Conservation (phyloP, 768 basidiomycete genomes). For the Pholiota molesta region DNA sequence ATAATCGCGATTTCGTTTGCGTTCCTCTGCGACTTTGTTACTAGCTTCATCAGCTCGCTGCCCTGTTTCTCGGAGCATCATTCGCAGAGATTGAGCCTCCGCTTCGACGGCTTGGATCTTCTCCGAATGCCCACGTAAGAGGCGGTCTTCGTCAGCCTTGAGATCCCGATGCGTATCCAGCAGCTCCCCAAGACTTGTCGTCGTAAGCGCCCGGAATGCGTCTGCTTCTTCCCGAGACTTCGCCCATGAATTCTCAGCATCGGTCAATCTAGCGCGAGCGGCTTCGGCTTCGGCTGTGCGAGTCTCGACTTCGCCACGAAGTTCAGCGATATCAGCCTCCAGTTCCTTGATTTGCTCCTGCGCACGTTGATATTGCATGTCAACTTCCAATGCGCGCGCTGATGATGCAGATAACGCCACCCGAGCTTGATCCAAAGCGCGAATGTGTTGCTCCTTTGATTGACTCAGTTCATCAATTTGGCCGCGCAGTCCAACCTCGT, state of each 20-base stretch:
- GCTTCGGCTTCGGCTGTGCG: slow-evolving; percentile 75
- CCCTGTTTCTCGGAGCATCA: slow-evolving; percentile 78
- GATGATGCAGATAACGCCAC: slow-evolving; percentile 76
- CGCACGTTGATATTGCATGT: slow-evolving; percentile 70
- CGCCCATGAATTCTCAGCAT: slow-evolving; percentile 89
- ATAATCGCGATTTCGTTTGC: slow-evolving; percentile 60
- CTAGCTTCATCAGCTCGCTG: slow-evolving; percentile 73
- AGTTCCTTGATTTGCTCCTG: slow-evolving; percentile 69
- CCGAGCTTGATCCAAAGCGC: slow-evolving; percentile 85
- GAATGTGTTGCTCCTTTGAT: slow-evolving; percentile 83
- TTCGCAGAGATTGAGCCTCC: slow-evolving; percentile 74
- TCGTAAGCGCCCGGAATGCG: slow-evolving; percentile 84
- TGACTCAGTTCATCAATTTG: slow-evolving; percentile 74
- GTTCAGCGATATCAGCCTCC: slow-evolving; percentile 77
- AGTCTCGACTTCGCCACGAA: slow-evolving; percentile 81
- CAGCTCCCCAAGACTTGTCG: slow-evolving; percentile 82
- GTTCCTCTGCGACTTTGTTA: slow-evolving; percentile 66
- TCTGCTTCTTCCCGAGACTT: slow-evolving; percentile 95
- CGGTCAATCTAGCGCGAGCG: slow-evolving; percentile 63
- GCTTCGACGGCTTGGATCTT: slow-evolving; percentile 80
- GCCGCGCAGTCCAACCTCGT: slow-evolving; percentile 61
- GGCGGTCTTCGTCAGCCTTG: slow-evolving; percentile 80
- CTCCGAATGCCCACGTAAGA: slow-evolving; percentile 76
- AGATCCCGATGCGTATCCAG: slow-evolving; percentile 88
- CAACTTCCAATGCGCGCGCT: slow-evolving; percentile 77